Percentiles rank a stretch among this genome's conserved stretches.
phyloP scores from a whole-genome alignment of 2,329 filamentous ascomycete species.

The Cephalotrichum gorgonifer region DNA sequence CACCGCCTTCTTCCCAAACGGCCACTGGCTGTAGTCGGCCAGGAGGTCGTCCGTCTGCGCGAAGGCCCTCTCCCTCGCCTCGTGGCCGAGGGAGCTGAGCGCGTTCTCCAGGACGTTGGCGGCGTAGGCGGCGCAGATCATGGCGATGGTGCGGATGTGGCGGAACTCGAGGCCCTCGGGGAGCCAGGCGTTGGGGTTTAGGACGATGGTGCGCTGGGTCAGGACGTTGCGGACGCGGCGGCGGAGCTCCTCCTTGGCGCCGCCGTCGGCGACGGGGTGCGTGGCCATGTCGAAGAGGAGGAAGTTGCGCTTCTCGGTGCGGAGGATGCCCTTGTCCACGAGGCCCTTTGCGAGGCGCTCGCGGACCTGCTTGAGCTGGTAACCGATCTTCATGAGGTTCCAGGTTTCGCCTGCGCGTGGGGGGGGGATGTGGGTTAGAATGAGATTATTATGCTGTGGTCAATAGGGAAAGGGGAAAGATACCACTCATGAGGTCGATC shows the following conservation, averaged over 20 bases:
- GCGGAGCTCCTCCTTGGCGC: conserved; percentile 95
- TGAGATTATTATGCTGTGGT: not conserved
- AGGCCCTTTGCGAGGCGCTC: conserved; percentile 94
- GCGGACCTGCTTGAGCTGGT: conserved; percentile 97
- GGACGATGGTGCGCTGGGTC: conserved; percentile 86
- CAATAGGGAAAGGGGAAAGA: conserved; percentile 14
- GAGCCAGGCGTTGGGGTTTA: conserved; percentile 77
- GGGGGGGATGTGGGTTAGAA: not conserved
- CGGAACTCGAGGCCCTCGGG: conserved; percentile 92
- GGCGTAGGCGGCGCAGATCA: conserved; percentile 97
- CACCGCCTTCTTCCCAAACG: conserved; percentile 77
- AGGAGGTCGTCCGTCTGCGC: conserved; percentile 94
- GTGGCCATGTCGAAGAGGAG: conserved; percentile 99
- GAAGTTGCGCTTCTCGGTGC: conserved; percentile 99
- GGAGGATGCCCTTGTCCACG: conserved; percentile 96
- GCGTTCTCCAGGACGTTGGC: conserved; percentile 98
- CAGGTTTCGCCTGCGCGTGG: conserved; percentile 84
- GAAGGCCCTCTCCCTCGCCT: conserved; percentile 88
- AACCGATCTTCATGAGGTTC: conserved; percentile 99
- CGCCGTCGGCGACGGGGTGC: conserved; percentile 90
- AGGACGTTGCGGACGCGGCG: conserved; percentile 85
- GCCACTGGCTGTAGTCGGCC: conserved; percentile 95
- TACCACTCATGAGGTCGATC: conserved; percentile 99
- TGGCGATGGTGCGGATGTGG: conserved; percentile 80
- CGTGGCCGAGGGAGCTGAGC: conserved; percentile 85